These are phyloP conservation scores for Acacia melanoxylon DNA, from an alignment of 306 rosid genomes.

Conservation along the genomic window DNA sequence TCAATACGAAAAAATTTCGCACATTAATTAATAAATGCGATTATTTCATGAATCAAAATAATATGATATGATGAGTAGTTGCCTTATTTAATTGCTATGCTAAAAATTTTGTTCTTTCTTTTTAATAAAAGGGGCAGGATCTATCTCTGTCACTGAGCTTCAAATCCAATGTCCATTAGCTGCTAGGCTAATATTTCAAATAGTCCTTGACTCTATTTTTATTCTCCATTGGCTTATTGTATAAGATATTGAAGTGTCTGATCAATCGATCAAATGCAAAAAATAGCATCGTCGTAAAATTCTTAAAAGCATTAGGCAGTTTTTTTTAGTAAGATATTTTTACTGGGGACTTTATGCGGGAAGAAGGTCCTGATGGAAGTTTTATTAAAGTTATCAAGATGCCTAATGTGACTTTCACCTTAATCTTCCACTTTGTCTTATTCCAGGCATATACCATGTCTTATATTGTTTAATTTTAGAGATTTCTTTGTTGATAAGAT, in stretches of 20 bases:
- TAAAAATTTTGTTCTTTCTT: too few relatives aligned
- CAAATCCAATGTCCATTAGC: too few relatives aligned
- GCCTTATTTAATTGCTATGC: slow-evolving; percentile 30
- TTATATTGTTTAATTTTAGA: too few relatives aligned
- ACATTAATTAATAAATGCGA: background rate
- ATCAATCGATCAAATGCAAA: slow-evolving; percentile 28
- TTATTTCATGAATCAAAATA: slow-evolving; percentile 22
- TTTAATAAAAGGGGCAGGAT: too few relatives aligned
- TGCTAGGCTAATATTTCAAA: slow-evolving; percentile 8
- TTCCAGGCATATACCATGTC: slow-evolving; percentile 90
- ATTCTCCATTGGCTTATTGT: slow-evolving; percentile 53
- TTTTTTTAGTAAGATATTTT: background rate
- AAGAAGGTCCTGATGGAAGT: slow-evolving; percentile 13
- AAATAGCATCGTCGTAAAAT: slow-evolving; percentile 31
- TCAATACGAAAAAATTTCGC: background rate
- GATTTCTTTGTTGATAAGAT: too few relatives aligned
- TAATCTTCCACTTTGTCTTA: slow-evolving; percentile 27
- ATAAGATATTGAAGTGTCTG: slow-evolving; percentile 55
- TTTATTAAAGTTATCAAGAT: slow-evolving; percentile 15
- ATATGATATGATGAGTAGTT: slow-evolving; percentile 21
- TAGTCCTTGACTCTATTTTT: slow-evolving; percentile 58
- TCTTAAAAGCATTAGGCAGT: slow-evolving; percentile 27
- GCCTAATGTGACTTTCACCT: slow-evolving; percentile 23
- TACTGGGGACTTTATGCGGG: slow-evolving; percentile 16
- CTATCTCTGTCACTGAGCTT: too few relatives aligned